Conservation (phyloP, 2,329 filamentous ascomycete genomes). For the Fusarium sp. region DNA sequence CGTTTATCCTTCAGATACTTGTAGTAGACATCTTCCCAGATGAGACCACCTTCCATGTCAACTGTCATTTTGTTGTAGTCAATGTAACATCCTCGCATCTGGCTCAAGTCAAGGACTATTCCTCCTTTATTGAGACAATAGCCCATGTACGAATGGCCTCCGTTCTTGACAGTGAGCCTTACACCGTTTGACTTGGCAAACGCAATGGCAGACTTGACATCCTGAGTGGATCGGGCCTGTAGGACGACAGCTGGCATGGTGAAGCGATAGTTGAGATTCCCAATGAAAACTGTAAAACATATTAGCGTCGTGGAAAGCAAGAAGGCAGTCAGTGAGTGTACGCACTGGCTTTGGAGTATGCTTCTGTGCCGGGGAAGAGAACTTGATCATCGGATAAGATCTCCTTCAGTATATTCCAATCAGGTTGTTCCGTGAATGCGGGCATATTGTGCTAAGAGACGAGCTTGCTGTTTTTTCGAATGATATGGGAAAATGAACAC, state of each 20-base stretch:
- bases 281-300: no score
- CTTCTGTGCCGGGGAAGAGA: no score
- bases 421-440: no score
- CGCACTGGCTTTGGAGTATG: no score
- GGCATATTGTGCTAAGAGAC: no score
- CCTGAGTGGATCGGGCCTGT: no score
- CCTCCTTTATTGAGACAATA: slow-evolving; percentile 5
- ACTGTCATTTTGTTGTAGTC: not conserved
- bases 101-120: slow-evolving; percentile 5
- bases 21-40: slow-evolving; percentile 8
- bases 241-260: not conserved
- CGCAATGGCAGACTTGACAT: not conserved
- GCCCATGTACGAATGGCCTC: not conserved
- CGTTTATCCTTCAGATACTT: slow-evolving; percentile 5
- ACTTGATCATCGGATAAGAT: no score
- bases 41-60: not conserved
- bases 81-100: not conserved
- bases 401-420: no score
- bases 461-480: no score
- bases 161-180: slow-evolving; percentile 1
- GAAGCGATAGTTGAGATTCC: not conserved
- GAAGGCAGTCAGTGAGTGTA: no score
- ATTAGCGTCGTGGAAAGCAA: no score
- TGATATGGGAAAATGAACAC: no score
- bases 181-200: not conserved